Evolutionary conservation across 495 filamentous ascomycete genomes (phyloP).

Genomic region (Lophiotrema nucula): DNA sequence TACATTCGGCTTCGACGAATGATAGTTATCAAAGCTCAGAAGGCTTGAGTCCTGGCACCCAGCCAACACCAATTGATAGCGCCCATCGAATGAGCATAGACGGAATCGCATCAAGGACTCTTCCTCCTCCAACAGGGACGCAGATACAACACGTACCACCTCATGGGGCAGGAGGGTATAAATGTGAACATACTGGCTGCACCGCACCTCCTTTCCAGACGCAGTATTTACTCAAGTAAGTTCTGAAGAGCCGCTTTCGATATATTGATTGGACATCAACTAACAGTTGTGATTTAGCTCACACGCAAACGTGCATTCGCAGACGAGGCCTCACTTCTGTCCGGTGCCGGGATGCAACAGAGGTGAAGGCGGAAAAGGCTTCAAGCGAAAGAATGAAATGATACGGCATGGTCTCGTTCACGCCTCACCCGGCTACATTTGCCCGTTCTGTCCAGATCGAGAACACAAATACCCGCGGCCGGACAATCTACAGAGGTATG

Average conservation of each 20-base stretch:
- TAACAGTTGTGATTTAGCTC: slow-evolving; percentile 68
- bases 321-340: slow-evolving; percentile 87
- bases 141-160: slow-evolving; percentile 34
- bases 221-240: slow-evolving; percentile 77
- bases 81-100: slow-evolving; percentile 35
- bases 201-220: slow-evolving; percentile 88
- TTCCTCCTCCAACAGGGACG: slow-evolving; percentile 34
- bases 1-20: slow-evolving; percentile 37
- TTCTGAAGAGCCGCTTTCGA: slow-evolving; percentile 3
- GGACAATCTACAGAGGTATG: slow-evolving; percentile 92
- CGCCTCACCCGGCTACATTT: slow-evolving; percentile 92
- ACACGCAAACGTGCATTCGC: slow-evolving; percentile 96
- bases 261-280: no score
- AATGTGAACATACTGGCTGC: slow-evolving; percentile 72
- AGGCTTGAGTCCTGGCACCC: slow-evolving; percentile 36
- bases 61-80: slow-evolving; percentile 33
- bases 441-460: slow-evolving; percentile 91
- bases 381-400: slow-evolving; percentile 99
- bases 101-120: slow-evolving; percentile 25
- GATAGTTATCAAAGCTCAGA: slow-evolving; percentile 40
- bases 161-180: slow-evolving; percentile 46
- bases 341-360: slow-evolving; percentile 76
- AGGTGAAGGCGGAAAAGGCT: slow-evolving; percentile 82
- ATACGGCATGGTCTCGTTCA: slow-evolving; percentile 95
- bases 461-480: slow-evolving; percentile 97